phyloP scores from a whole-genome alignment of 2,329 filamentous ascomycete species.

The Exophiala xenobiotica region DNA sequence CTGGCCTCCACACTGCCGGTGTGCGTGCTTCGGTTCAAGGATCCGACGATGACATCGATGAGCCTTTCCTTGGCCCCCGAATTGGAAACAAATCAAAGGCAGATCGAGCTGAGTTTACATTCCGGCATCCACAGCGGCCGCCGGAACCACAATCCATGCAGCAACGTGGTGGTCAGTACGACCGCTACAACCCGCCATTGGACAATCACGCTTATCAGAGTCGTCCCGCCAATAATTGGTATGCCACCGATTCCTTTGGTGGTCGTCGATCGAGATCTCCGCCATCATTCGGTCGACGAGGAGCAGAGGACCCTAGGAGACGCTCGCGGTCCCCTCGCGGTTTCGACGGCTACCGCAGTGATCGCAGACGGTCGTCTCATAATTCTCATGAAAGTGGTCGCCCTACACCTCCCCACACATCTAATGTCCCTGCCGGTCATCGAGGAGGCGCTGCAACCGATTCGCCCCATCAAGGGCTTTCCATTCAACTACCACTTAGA shows the following conservation, averaged over 20 bases:
- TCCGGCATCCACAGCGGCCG: conserved; percentile 9
- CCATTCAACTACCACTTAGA: conserved; percentile 15
- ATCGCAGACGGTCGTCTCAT: conserved; percentile 9
- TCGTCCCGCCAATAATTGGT: conserved; percentile 20
- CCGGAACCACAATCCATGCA: conserved; percentile 1
- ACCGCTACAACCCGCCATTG: conserved; percentile 10
- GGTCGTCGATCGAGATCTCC: conserved; percentile 19
- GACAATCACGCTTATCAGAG: not conserved
- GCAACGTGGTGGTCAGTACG: not conserved
- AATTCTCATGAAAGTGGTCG: not conserved
- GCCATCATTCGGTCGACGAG: not conserved
- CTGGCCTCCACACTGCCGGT: conserved; percentile 34
- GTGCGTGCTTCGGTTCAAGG: not conserved
- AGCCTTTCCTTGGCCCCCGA: conserved; percentile 32
- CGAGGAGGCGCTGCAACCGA: not conserved
- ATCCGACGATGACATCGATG: conserved; percentile 36
- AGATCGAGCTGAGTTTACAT: conserved; percentile 11
- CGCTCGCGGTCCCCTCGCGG: conserved; percentile 15
- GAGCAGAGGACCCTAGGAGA: conserved; percentile 2
- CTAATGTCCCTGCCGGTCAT: not conserved
- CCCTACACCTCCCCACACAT: not conserved
- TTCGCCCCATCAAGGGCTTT: not conserved
- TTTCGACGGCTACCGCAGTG: conserved; percentile 11
- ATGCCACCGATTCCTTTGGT: conserved; percentile 28
- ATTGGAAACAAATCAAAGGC: conserved; percentile 11